Conservation (phyloP, 2,329 filamentous ascomycete species). For the Stemphylium beticola region DNA sequence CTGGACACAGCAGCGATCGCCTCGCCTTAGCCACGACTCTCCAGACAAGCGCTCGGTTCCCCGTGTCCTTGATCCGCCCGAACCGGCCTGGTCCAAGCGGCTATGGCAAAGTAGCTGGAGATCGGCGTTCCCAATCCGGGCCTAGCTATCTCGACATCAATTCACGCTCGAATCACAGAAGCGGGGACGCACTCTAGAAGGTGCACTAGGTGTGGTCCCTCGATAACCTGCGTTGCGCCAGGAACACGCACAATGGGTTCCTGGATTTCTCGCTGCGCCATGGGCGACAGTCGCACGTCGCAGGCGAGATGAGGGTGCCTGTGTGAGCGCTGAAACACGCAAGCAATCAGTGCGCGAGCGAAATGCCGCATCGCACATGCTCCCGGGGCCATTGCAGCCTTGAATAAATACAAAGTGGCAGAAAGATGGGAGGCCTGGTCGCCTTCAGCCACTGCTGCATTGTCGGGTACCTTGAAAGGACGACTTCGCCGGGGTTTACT, state of each 20-base stretch:
- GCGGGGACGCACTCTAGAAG: constrained; percentile 19
- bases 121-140: constrained; percentile 33
- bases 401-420: constrained; percentile 17
- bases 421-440: constrained; percentile 11
- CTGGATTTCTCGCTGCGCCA: constrained; percentile 11
- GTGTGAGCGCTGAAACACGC: constrained; percentile 23
- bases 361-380: constrained; percentile 12
- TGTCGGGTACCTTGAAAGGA: constrained; percentile 23
- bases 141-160: constrained; percentile 13
- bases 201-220: constrained; percentile 22
- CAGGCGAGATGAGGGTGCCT: neutral
- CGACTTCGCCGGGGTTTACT: constrained; percentile 16
- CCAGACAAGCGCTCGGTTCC: constrained; percentile 33
- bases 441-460: constrained; percentile 22
- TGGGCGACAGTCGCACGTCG: constrained; percentile 7
- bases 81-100: constrained; percentile 25
- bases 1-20: constrained; percentile 30
- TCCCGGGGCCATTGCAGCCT: constrained; percentile 14
- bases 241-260: constrained; percentile 32
- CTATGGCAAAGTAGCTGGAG: constrained; percentile 18
- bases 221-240: constrained; percentile 25
- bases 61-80: constrained; percentile 30
- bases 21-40: constrained; percentile 27
- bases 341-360: constrained; percentile 11
- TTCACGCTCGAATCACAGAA: constrained; percentile 31